These are phyloP conservation scores for Talaromyces pinophilus DNA, from an alignment of 2,329 filamentous ascomycete genomes.

Conservation along the genomic window DNA sequence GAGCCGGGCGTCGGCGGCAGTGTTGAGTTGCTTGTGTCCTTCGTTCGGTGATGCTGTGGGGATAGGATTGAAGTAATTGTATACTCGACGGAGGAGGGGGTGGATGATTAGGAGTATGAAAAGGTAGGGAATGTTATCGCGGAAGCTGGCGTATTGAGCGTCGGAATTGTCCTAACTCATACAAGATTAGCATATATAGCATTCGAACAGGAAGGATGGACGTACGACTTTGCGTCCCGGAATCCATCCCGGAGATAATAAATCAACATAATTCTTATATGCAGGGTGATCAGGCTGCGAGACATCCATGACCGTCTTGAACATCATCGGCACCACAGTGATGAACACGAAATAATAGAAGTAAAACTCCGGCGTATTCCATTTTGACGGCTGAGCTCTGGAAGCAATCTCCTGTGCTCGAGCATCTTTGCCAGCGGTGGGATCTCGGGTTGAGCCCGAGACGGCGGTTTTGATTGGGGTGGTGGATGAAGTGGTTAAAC, in stretches of 20 bases:
- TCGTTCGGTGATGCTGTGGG: constrained; percentile 19
- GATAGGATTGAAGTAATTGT: constrained; percentile 57
- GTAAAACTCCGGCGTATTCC: constrained; percentile 83
- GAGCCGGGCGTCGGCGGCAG: constrained; percentile 58
- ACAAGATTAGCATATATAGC: background rate
- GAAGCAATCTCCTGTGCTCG: constrained; percentile 45
- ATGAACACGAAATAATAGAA: constrained; percentile 73
- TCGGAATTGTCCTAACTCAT: constrained; percentile 76
- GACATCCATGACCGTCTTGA: constrained; percentile 82
- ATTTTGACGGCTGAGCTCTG: constrained; percentile 66
- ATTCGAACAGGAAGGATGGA: constrained; percentile 23
- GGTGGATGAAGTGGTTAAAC: constrained; percentile 70
- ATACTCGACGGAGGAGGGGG: constrained; percentile 72
- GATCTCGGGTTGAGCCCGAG: constrained; percentile 43
- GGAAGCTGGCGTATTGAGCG: constrained; percentile 80
- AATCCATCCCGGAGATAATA: constrained; percentile 84
- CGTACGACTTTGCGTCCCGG: constrained; percentile 83
- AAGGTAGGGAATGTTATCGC: constrained; percentile 82
- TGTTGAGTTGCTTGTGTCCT: constrained; percentile 25
- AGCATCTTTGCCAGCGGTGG: constrained; percentile 33
- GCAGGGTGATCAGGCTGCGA: constrained; percentile 74
- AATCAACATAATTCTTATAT: constrained; percentile 70
- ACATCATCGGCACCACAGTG: constrained; percentile 76
- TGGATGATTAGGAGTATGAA: constrained; percentile 72
- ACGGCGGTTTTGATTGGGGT: constrained; percentile 64